Conservation (phyloP, 1,284 basidiomycete genomes). For the Marasmius fiardii region DNA sequence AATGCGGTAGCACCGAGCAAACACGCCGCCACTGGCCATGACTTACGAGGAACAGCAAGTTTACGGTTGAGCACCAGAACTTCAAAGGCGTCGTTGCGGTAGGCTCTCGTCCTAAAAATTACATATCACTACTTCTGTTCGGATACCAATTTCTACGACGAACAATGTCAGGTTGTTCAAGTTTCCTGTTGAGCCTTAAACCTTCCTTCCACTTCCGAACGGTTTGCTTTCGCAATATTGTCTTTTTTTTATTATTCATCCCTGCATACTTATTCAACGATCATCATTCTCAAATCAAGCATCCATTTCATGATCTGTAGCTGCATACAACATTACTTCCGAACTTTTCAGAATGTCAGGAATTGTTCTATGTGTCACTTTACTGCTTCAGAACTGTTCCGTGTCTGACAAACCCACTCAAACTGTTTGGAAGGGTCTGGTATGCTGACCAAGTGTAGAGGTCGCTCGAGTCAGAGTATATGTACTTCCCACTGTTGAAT, state of each 20-base stretch:
- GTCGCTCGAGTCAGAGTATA: slow-evolving; percentile 31
- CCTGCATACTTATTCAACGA: background rate
- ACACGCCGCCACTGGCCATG: background rate
- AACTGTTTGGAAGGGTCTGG: slow-evolving; percentile 21
- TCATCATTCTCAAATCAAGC: background rate
- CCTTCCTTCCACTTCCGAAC: no score
- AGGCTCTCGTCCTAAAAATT: background rate
- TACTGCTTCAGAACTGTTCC: slow-evolving; percentile 30
- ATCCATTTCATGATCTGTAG: background rate
- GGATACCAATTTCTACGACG: background rate
- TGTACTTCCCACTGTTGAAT: slow-evolving; percentile 28
- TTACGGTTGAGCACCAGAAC: slow-evolving; percentile 9
- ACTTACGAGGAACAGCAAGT: background rate
- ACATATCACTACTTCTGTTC: background rate
- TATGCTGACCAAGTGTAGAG: slow-evolving; percentile 28
- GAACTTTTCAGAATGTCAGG: background rate
- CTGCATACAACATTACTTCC: background rate
- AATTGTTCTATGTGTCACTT: background rate
- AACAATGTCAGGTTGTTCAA: slow-evolving; percentile 8
- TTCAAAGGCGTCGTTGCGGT: slow-evolving; percentile 13
- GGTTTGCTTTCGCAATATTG: no score
- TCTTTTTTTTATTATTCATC: slow-evolving; percentile 34
- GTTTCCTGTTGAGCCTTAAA: background rate
- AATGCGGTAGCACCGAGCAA: background rate
- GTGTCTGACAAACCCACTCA: slow-evolving; percentile 29